Evolutionary conservation across 306 rosid genomes (phyloP).

Genomic region (Dicorynia guianensis): DNA sequence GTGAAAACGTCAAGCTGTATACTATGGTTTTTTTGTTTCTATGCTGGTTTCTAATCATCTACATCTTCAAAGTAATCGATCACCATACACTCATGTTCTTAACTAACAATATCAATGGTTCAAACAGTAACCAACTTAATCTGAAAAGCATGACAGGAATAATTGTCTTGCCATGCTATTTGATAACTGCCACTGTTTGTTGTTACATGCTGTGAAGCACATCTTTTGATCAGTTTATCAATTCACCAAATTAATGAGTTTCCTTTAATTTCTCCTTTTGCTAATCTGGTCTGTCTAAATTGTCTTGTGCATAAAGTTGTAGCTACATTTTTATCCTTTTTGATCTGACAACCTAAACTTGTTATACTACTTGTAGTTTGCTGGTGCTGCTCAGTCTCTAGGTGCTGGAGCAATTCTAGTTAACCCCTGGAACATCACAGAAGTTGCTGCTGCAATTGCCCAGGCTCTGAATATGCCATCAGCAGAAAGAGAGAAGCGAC

Average conservation of each 20-base stretch:
- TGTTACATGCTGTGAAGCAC: neutral
- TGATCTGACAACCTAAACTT: constrained; percentile 36
- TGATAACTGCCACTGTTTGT: neutral
- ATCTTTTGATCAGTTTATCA: neutral
- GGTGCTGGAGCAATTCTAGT: constrained; percentile 97
- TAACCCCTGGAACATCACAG: constrained; percentile 94
- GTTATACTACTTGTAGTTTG: constrained; percentile 70
- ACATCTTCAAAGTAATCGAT: neutral
- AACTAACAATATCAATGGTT: neutral
- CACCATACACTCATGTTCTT: neutral
- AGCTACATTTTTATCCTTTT: constrained; percentile 7
- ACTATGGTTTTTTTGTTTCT: neutral
- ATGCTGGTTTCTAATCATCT: neutral
- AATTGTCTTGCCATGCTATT: neutral
- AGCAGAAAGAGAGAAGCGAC: constrained; percentile 84
- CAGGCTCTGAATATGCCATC: constrained; percentile 77
- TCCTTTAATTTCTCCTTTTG: no score
- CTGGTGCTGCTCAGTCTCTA: constrained; percentile 98
- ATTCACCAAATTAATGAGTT: no score
- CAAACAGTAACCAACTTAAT: neutral
- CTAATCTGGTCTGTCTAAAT: constrained; percentile 10
- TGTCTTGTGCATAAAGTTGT: neutral
- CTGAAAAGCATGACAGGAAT: neutral
- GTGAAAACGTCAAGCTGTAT: neutral
- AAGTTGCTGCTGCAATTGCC: constrained; percentile 80